Evolutionary conservation across 495 filamentous ascomycete genomes (phyloP).

Genomic region (Lepidopterella palustris): DNA sequence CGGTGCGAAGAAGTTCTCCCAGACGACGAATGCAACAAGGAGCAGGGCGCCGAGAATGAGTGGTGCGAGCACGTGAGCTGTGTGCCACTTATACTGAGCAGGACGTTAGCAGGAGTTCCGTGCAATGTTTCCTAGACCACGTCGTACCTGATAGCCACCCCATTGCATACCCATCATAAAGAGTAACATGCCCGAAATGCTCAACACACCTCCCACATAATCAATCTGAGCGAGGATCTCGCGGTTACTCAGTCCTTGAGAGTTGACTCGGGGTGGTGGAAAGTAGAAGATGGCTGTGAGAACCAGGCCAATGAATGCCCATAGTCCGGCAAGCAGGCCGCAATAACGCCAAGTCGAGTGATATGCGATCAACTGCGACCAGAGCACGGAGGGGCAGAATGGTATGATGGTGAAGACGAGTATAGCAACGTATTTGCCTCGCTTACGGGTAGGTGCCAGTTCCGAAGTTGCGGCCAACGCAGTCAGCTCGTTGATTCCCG

Average conservation of each 20-base stretch:
- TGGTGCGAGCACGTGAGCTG: slow-evolving; percentile 28
- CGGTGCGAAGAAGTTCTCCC: slow-evolving; percentile 28
- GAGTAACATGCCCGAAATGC: slow-evolving; percentile 55
- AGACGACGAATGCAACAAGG: slow-evolving; percentile 30
- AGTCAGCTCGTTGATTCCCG: slow-evolving; percentile 60
- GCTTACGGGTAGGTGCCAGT: slow-evolving; percentile 59
- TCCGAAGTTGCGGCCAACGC: slow-evolving; percentile 63
- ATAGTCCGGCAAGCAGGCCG: slow-evolving; percentile 53
- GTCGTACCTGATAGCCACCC: slow-evolving; percentile 59
- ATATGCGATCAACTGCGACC: slow-evolving; percentile 60
- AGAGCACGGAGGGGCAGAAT: slow-evolving; percentile 62
- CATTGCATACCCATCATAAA: slow-evolving; percentile 64
- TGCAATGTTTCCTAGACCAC: neutral
- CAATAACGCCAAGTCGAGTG: slow-evolving; percentile 58
- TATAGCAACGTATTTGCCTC: slow-evolving; percentile 61
- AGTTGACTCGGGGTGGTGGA: slow-evolving; percentile 55
- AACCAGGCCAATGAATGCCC: slow-evolving; percentile 56
- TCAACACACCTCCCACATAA: slow-evolving; percentile 60
- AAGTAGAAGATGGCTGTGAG: slow-evolving; percentile 59
- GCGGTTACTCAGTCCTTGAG: slow-evolving; percentile 42
- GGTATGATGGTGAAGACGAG: slow-evolving; percentile 64
- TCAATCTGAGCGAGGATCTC: slow-evolving; percentile 56
- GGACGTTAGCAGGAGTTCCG: neutral
- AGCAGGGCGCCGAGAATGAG: slow-evolving; percentile 30
- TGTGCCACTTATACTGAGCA: slow-evolving; percentile 30